Conservation (phyloP, 116 monocot genomes). For the Phalaenopsis hybrid region DNA sequence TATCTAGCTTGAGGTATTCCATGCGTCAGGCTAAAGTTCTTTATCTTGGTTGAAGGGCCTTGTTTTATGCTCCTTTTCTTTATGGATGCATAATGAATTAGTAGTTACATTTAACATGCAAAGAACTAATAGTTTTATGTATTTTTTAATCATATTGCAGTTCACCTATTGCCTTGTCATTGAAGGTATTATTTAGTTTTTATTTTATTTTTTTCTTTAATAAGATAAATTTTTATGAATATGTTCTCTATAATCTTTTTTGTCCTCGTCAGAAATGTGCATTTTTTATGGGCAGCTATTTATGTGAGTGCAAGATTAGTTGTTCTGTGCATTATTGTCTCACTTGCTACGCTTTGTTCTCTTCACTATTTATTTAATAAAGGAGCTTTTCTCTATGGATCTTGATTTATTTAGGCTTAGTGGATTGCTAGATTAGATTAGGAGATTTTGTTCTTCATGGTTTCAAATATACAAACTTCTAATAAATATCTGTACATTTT, state of each 20-base stretch:
- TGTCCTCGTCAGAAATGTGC: not conserved
- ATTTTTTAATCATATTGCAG: no score
- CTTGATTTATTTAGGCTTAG: not conserved
- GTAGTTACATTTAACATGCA: no score
- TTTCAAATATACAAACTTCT: not conserved
- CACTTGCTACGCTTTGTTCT: not conserved
- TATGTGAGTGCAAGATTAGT: no score
- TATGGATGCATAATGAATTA: no score
- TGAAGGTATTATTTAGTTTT: not conserved
- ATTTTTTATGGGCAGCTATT: not conserved
- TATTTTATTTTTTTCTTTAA: not conserved
- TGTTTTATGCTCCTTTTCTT: no score
- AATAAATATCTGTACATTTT: no score
- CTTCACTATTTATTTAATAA: not conserved
- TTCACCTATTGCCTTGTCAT: not conserved
- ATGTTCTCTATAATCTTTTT: not conserved
- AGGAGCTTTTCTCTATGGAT: not conserved
- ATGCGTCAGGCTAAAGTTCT: no score
- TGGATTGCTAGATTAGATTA: not conserved
- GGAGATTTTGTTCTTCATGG: not conserved
- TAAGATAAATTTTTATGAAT: not conserved
- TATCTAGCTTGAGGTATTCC: no score
- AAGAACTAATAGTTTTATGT: no score
- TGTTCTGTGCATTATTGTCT: no score
- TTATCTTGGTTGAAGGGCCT: no score